Base-by-base conservation (phyloP, 768 basidiomycete genomes). In the Macrolepiota dolichaula region DNA sequence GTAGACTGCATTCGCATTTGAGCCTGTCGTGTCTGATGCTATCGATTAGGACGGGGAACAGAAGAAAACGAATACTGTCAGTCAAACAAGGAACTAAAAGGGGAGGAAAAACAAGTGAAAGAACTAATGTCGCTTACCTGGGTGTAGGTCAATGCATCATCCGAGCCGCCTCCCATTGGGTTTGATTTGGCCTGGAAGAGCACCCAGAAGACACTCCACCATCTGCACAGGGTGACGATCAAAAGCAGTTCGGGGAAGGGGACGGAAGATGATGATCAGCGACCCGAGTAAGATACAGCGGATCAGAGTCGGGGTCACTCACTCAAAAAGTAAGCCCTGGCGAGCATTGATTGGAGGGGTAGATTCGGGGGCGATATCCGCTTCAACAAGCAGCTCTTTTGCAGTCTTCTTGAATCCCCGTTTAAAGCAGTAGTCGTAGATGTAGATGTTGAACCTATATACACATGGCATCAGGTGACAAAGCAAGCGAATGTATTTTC, bases 161-260 rank as follows among this genome's bases (percentile, higher is more conserved):
- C 89, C n/a, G 85, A 70, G 19, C 85, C 86, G 9, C 69, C 70
- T 32, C 83, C 83, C 52, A 46, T 10, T 3, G 59, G 59, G 46
- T 81, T 87, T 64, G 87, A 89, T 73, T 92, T 92, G 50, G 91
- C 89, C 12, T 86, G 85, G 70, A 92, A 93, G 15, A 92, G 76
- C 0, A 91, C 86, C 91, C 91, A 93, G 67, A 93, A 93, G 24
- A 93, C 91, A 65, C 85, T 89, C 91, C 91, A 93, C 91, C 91
- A 93, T 70, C 91, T 92, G 65, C 32, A 58, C 58, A 38, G 44
- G 44, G 38, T 29, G 59, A 27, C 46, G 36, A 67, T 52, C 44
- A 62, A 35, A 57, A 61, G 35, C 59, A 47, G 51, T 25, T 22
- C 2, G 5, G 24, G 19, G 19, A 55, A 55, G 47, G 54, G 55